phyloP scores from a whole-genome alignment of 2,329 filamentous ascomycete species.

The Rhynchosporium secalis region DNA sequence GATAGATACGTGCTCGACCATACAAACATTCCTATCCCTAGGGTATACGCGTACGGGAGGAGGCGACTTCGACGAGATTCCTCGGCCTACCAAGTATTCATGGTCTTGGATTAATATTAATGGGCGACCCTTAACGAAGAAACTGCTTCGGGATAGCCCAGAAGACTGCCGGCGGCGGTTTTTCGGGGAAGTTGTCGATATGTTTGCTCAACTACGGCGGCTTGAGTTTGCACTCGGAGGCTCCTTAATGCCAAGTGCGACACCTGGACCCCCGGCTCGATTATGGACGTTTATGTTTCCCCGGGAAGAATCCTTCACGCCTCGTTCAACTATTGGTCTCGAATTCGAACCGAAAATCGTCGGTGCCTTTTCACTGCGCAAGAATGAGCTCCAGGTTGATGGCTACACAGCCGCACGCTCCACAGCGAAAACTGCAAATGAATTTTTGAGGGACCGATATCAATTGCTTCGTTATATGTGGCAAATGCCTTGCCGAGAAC shows the following conservation, averaged over 20 bases:
- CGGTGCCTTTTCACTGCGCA: slow-evolving; percentile 1
- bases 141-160: slow-evolving; percentile 1
- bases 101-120: slow-evolving; percentile 5
- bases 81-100: slow-evolving; percentile 1
- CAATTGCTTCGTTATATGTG: slow-evolving; percentile 1
- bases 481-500: slow-evolving; percentile 6
- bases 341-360: slow-evolving; percentile 2
- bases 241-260: slow-evolving; percentile 3
- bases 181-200: slow-evolving; percentile 2
- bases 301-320: slow-evolving; percentile 5
- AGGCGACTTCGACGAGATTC: slow-evolving; percentile 2
- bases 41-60: slow-evolving; percentile 1
- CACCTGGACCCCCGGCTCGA: background rate
- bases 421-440: background rate
- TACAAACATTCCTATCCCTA: slow-evolving; percentile 1
- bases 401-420: slow-evolving; percentile 2
- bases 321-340: background rate
- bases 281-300: background rate
- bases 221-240: background rate
- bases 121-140: background rate
- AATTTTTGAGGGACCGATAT: background rate
- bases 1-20: slow-evolving; percentile 1
- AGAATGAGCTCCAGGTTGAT: slow-evolving; percentile 5
- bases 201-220: slow-evolving; percentile 4
- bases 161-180: slow-evolving; percentile 7